Percentiles rank a stretch among this genome's conserved stretches.
These are phyloP conservation scores for Cenchrus fungigraminus DNA, from an alignment of 176 grass and related monocot species.

Conservation along the genomic window DNA sequence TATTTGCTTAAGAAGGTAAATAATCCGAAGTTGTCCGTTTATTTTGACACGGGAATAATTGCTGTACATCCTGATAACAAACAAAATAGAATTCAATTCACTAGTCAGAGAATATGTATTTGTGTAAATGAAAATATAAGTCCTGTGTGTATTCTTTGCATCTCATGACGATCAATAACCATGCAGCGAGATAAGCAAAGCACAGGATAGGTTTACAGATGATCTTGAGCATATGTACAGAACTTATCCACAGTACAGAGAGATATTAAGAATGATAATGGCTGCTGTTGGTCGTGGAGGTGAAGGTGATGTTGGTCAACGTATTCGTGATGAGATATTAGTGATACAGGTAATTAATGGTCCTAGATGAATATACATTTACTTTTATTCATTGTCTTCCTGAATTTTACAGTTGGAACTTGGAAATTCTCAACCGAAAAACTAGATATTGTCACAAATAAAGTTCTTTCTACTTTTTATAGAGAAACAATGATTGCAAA, in stretches of 20 bases:
- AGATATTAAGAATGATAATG: constrained; percentile 88
- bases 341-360: constrained; percentile 79
- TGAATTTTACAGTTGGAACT: neutral
- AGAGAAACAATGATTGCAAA: constrained; percentile 98
- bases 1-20: neutral
- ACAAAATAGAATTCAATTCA: constrained; percentile 3
- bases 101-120: neutral
- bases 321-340: constrained; percentile 99
- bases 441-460: neutral
- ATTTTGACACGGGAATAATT: constrained; percentile 5
- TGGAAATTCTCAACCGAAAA: constrained; percentile 1
- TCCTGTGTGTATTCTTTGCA: constrained; percentile 13
- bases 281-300: constrained; percentile 92
- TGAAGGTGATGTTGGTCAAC: constrained; percentile 99
- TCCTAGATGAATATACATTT: constrained; percentile 31
- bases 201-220: constrained; percentile 90
- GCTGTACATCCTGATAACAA: neutral
- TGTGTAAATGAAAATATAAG: constrained; percentile 8
- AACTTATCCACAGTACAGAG: constrained; percentile 78
- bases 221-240: constrained; percentile 83
- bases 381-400: constrained; percentile 29
- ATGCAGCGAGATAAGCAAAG: constrained; percentile 97
- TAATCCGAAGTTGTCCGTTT: constrained; percentile 6
- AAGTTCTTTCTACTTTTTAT: constrained; percentile 38
- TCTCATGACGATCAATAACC: constrained; percentile 25